Base-by-base conservation (phyloP, 495 filamentous ascomycete genomes). In the Lasiosphaeria ovina region DNA sequence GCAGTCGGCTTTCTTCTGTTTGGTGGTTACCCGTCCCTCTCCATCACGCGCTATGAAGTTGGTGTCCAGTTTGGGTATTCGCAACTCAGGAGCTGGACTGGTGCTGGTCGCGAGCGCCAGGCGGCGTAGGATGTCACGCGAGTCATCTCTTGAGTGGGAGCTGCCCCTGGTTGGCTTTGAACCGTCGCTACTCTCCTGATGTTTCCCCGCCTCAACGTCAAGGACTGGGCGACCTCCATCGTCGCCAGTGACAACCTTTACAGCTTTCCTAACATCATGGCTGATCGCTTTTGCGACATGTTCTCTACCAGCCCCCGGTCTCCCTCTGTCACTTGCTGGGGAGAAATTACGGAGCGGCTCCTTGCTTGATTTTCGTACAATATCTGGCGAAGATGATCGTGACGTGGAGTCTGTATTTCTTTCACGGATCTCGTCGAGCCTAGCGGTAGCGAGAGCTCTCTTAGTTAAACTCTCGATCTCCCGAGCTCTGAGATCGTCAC, bases 61-160 rank as follows among this genome's bases (percentile, higher is more conserved):
- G n/a, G 31, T 31, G 31, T 57, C 17, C 24, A 60, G 54, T 17
- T 36, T 44, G 10, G n/a, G 48, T 6, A n/a, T 36, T 51, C 10
- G 71, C 57, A 63, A 69, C 53, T 66, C 51, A 16, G 67, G 49
- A 10, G 57, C 34, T 2, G 85, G 78, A 57, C 80, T 86, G 38
- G 74, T 76, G 64, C 81, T 89, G 24, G 86, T 81, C 17, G 82
- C 81, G 66, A 84, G 77, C 3, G 87, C 84, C 6, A 93, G 76
- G 55, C 78, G 82, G 52, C 82, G 82, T 59, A 91, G 77, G 36
- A 91, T 70, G 56, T 88, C 85, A 36, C 82, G 81, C 0, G 89
- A 89, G 64, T 90, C 88, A 53, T 83, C 78, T 57, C 74, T 42
- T 5, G 52, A 40, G 9, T 55, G 54, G 2, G 61, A 62, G 8